Conservation (phyloP, 2,329 filamentous ascomycete species). For the Colletotrichum acutatum region DNA sequence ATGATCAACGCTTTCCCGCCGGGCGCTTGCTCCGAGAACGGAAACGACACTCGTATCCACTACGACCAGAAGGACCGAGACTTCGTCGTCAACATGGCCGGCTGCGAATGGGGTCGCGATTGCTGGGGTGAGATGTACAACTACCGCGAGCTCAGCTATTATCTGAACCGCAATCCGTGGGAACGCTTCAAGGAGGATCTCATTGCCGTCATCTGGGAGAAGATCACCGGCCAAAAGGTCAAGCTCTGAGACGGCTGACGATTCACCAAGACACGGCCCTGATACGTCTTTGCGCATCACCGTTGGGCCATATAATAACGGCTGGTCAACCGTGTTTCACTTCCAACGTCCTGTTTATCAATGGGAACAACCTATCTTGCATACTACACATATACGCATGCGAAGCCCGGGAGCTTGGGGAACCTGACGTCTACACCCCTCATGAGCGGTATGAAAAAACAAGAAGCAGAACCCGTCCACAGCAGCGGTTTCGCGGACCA, state of each 20-base stretch:
- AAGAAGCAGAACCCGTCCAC: constrained; percentile 4
- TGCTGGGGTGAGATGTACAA: constrained; percentile 99
- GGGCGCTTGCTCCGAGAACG: constrained; percentile 85
- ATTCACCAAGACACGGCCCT: constrained; percentile 4
- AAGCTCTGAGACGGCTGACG: constrained; percentile 55
- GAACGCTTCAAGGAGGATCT: constrained; percentile 78
- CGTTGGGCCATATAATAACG: constrained; percentile 26
- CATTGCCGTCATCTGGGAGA: constrained; percentile 69
- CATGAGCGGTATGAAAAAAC: constrained; percentile 28
- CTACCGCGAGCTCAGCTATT: constrained; percentile 91
- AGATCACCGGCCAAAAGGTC: constrained; percentile 70
- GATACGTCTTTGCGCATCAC: constrained; percentile 23
- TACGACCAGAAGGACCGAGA: constrained; percentile 88
- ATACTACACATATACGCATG: constrained; percentile 30
- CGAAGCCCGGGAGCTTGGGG: constrained; percentile 8
- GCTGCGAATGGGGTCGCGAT: constrained; percentile 95
- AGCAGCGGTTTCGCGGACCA: constrained; percentile 3
- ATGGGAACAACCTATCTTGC: constrained; percentile 26
- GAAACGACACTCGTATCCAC: constrained; percentile 81
- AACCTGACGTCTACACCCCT: constrained; percentile 19
- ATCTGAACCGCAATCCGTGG: constrained; percentile 86
- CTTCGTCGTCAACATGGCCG: constrained; percentile 98
- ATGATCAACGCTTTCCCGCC: constrained; percentile 94
- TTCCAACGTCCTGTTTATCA: constrained; percentile 27
- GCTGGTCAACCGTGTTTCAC: constrained; percentile 34